Evolutionary conservation across 2,329 filamentous ascomycete species (phyloP), one percentile per base, ranked within the genome.

Genomic region (Talaromyces sp.): DNA sequence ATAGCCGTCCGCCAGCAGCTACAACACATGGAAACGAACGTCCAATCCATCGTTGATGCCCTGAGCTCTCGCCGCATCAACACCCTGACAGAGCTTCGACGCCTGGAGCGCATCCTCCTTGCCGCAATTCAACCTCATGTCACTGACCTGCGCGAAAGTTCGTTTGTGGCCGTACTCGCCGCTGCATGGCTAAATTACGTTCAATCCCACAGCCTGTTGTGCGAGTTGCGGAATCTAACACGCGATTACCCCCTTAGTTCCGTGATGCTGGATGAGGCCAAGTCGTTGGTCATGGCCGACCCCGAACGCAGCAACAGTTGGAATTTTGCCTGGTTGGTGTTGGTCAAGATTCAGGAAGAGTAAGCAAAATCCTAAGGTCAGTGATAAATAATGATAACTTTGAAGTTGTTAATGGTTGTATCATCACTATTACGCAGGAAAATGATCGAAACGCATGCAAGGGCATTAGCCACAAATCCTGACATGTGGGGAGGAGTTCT

Each of bases 291-390:
- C 2, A 78, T 81, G 56, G 76, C 74, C 28, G 88, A 90, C 62
- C 85, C 86, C 0, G 75, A 80, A 17, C 87, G 84, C 62, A 85
- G 84, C 64, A 80, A 84, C 22, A 89, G 86, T 68, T 91, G 88
- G 87, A 91, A 91, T 67, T 78, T 88, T 64, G 88, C 86, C 41
- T 91, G 88, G 87, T 74, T 91, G 46, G 84, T 88, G 33, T 74
- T 91, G 9, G 75, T 75, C 41, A 89, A 89, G 70, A 84, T 89
- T 53, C 77, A 80, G 21, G 81, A 84, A 57, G 84, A 86, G 85
- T 87, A 75, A 71, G 82, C 77, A 21, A n/a, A 15, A 5, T 19
- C 21, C 35, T 28, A 7, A 36, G 13, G 17, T 10, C 21, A 5
- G 7, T 36, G 2, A 39, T 11, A n/a, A 39, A 6, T 4, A 17